Conservation (phyloP, 805 yeast species). For the Teunomyces kruisii region DNA sequence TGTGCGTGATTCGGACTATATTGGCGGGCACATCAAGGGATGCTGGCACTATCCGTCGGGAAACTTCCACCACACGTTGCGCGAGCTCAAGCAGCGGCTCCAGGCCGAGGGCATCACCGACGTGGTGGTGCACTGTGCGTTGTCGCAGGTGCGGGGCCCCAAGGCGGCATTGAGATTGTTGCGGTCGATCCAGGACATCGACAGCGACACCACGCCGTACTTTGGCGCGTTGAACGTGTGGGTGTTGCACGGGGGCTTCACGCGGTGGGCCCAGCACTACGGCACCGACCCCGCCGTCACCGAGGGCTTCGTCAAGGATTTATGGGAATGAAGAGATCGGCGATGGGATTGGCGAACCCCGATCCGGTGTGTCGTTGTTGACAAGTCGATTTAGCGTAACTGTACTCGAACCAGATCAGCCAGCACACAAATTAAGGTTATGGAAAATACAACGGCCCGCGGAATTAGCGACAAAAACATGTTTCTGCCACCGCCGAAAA, state of each 20-base stretch:
- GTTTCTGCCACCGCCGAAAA: too few relatives aligned
- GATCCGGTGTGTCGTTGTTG: too few relatives aligned
- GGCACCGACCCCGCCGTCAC: slow-evolving; percentile 69
- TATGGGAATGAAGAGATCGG: slow-evolving; percentile 23
- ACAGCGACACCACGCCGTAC: slow-evolving; percentile 18
- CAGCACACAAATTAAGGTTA: too few relatives aligned
- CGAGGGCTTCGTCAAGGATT: slow-evolving; percentile 40
- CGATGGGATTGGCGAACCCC: too few relatives aligned
- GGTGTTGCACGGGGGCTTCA: slow-evolving; percentile 83
- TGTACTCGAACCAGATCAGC: too few relatives aligned
- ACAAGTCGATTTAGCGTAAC: too few relatives aligned
- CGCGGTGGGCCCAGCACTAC: slow-evolving; percentile 73
- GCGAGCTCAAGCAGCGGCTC: slow-evolving; percentile 36
- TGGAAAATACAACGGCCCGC: too few relatives aligned
- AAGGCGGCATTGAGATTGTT: slow-evolving; percentile 68
- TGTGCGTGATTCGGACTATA: slow-evolving; percentile 79
- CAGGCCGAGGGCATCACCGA: slow-evolving; percentile 37
- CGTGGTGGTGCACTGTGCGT: slow-evolving; percentile 86
- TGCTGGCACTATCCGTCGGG: slow-evolving; percentile 58
- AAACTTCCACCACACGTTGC: slow-evolving; percentile 38
- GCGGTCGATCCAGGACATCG: slow-evolving; percentile 41
- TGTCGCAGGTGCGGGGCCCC: slow-evolving; percentile 92
- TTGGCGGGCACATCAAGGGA: slow-evolving; percentile 72
- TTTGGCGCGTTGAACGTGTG: slow-evolving; percentile 49
- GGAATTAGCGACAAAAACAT: too few relatives aligned